These are phyloP conservation scores for Mycosphaerella sp. DNA, from an alignment of 2,329 filamentous ascomycete species.

Conservation along the genomic window DNA sequence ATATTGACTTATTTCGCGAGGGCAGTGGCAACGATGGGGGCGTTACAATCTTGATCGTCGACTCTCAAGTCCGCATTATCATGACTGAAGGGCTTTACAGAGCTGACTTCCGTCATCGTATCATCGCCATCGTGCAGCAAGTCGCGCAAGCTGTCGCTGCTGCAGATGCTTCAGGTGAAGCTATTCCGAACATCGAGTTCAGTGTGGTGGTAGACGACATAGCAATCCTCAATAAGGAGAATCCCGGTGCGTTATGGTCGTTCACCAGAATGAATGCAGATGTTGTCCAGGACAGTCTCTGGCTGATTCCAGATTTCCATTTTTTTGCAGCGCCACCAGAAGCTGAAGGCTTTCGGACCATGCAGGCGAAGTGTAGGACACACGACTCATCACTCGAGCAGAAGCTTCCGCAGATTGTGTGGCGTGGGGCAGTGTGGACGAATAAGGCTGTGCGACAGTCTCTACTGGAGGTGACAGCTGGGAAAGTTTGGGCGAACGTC, in stretches of 20 bases:
- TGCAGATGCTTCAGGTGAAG: slow-evolving; percentile 16
- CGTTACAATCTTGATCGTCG: slow-evolving; percentile 17
- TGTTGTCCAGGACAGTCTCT: slow-evolving; percentile 21
- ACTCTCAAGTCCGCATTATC: slow-evolving; percentile 22
- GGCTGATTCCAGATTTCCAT: slow-evolving; percentile 22
- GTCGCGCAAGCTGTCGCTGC: slow-evolving; percentile 17
- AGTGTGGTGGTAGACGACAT: slow-evolving; percentile 22
- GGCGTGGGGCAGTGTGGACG: slow-evolving; percentile 29
- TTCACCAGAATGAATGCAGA: slow-evolving; percentile 18
- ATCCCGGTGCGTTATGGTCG: slow-evolving; percentile 12
- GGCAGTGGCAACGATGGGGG: slow-evolving; percentile 37
- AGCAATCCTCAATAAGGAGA: slow-evolving; percentile 10
- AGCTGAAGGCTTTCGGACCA: slow-evolving; percentile 19
- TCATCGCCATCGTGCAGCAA: slow-evolving; percentile 31
- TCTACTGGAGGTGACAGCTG: slow-evolving; percentile 29
- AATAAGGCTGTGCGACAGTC: slow-evolving; percentile 27
- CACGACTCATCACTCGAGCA: slow-evolving; percentile 22
- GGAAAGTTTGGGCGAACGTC: slow-evolving; percentile 36
- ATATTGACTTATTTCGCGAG: slow-evolving; percentile 10
- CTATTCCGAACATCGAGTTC: slow-evolving; percentile 22
- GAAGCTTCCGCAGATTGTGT: slow-evolving; percentile 30
- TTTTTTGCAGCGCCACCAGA: slow-evolving; percentile 20
- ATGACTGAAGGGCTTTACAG: slow-evolving; percentile 21
- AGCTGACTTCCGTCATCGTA: slow-evolving; percentile 24
- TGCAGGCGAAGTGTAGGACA: slow-evolving; percentile 18